Conservation (phyloP, 805 yeast genomes). For the Candida morakotiae region DNA sequence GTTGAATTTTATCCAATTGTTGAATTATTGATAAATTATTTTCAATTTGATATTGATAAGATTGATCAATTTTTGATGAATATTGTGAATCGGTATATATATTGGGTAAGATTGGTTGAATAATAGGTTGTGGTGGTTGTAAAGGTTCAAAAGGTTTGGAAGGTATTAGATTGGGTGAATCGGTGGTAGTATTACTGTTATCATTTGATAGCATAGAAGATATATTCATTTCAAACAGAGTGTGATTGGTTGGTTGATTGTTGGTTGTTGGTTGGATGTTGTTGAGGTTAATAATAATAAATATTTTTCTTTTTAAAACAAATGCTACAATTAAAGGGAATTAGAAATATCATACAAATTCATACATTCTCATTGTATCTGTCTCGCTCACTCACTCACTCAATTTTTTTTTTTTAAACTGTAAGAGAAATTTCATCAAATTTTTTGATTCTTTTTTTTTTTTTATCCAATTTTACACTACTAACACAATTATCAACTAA, state of each 20-base stretch:
- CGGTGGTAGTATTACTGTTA: slow-evolving; percentile 6
- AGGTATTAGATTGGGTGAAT: not conserved
- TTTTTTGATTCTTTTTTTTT: too few species aligned
- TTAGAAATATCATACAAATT: too few species aligned
- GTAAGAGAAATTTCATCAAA: too few species aligned
- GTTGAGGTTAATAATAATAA: too few species aligned
- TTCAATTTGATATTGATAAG: slow-evolving; percentile 6
- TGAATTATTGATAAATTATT: slow-evolving; percentile 7
- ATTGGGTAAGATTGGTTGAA: slow-evolving; percentile 4
- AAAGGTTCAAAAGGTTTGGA: not conserved
- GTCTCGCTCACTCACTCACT: too few species aligned
- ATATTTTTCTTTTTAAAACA: too few species aligned
- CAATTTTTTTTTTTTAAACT: too few species aligned
- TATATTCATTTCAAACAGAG: slow-evolving; percentile 23
- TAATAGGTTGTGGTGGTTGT: not conserved
- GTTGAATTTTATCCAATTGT: slow-evolving; percentile 8
- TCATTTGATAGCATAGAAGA: slow-evolving; percentile 33
- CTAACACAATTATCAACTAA: too few species aligned
- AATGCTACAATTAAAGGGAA: too few species aligned
- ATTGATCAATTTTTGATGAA: slow-evolving; percentile 3
- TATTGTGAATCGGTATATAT: not conserved
- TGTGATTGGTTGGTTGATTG: not conserved
- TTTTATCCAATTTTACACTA: too few species aligned
- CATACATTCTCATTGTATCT: too few species aligned
- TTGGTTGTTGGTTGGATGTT: not conserved